Percentiles rank a stretch among this genome's conserved stretches.
phyloP scores from a whole-genome alignment of 2,329 filamentous ascomycete species.

The Alternaria burnsii region DNA sequence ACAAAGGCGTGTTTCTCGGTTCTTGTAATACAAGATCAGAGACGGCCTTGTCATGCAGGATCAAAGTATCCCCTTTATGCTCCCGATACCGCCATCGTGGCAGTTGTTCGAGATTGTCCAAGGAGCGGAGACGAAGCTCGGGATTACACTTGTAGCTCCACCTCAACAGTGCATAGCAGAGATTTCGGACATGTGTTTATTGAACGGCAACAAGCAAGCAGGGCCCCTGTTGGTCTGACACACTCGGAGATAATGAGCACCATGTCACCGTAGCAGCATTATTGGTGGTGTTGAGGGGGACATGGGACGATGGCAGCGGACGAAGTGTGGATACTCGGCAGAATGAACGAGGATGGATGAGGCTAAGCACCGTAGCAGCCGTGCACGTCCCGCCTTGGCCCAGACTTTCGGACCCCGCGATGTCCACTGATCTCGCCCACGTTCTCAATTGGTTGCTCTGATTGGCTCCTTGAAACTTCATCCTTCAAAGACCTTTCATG shows the following conservation, averaged over 20 bases:
- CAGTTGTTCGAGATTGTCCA: neutral
- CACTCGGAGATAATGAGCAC: neutral
- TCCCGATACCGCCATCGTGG: neutral
- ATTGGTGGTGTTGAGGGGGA: slow-evolving; percentile 1
- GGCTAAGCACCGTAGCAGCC: slow-evolving; percentile 7
- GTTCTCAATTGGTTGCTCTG: slow-evolving; percentile 4
- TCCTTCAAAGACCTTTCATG: slow-evolving; percentile 9
- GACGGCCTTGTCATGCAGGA: neutral
- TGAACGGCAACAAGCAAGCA: neutral
- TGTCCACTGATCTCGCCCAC: slow-evolving; percentile 23
- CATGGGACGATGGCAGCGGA: slow-evolving; percentile 11
- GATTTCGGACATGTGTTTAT: neutral
- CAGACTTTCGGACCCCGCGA: slow-evolving; percentile 11
- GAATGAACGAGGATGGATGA: neutral
- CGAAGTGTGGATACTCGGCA: slow-evolving; percentile 7
- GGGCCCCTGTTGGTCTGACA: neutral
- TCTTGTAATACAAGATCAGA: neutral
- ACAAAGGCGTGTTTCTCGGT: neutral
- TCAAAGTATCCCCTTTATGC: neutral
- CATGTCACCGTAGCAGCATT: slow-evolving; percentile 4
- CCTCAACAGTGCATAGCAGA: neutral
- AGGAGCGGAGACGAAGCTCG: neutral
- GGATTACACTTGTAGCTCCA: neutral
- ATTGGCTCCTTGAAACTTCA: slow-evolving; percentile 27
- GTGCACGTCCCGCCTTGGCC: slow-evolving; percentile 8